Base-by-base conservation (phyloP, 2,329 filamentous ascomycete species). In the Nothopassalora personata region DNA sequence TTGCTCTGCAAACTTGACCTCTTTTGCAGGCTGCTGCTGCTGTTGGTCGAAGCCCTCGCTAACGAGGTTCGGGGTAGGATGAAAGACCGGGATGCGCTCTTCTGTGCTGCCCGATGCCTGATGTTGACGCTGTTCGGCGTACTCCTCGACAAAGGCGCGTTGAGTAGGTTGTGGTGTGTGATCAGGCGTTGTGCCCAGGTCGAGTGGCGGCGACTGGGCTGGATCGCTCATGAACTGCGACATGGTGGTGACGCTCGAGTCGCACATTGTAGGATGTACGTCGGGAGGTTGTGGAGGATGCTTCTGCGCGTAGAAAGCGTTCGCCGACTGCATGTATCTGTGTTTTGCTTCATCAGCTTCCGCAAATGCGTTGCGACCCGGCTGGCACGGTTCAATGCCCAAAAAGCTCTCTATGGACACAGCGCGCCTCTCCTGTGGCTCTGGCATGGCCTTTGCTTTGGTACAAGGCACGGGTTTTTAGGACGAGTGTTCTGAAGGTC, bases 61-160 rank as follows among this genome's bases (percentile, higher is more conserved):
- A 9, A 48, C 60, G 9, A 56, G 19, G 47, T 69, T 68, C 10
- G 69, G 66, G 1, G 70, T 67, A 30, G 63, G 65, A 18, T 54
- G 60, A 60, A 66, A 67, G 23, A 70, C 68, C 2, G 70, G 64
- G 11, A 61, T 65, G 52, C 65, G 67, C 50, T 65, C 61, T 66
- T 73, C 69, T 67, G 70, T 61, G 70, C 70, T 65, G 67, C 72
- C 53, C 69, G 61, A 61, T 62, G 71, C 53, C 56, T 69, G 47
- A 43, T 68, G 67, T 31, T 60, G 47, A 3, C 57, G 54, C 31
- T 68, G 60, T 66, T 79, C 76, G 1, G 64, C 66, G 31, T 68
- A 69, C 23, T 72, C 70, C 64, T 80, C 77, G 30, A 79, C 73
- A 43, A 68, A 66, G 13, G 67, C 75, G 56, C 77, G 72, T 10